phyloP scores from a whole-genome alignment of 148 eudicot species.

The Persicaria maculosa region DNA sequence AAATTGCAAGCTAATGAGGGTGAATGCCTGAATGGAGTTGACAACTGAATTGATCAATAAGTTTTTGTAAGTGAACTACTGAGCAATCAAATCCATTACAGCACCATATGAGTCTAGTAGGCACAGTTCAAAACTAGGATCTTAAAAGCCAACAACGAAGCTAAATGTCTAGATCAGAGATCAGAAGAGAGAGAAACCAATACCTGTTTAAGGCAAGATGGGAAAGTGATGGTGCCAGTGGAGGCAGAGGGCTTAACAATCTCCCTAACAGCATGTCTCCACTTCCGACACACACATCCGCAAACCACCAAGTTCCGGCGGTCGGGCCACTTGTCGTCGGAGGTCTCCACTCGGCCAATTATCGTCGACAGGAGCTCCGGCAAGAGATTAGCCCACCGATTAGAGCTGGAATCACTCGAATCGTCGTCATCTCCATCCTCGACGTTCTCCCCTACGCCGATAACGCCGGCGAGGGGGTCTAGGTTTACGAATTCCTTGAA shows the following conservation, averaged over 20 bases:
- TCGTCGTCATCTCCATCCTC: background rate
- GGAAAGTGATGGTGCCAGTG: slow-evolving; percentile 66
- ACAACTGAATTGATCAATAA: background rate
- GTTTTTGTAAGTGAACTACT: background rate
- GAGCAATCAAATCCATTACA: background rate
- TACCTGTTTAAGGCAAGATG: slow-evolving; percentile 84
- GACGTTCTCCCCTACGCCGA: background rate
- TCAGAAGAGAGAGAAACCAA: background rate
- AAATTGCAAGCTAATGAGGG: background rate
- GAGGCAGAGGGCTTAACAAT: slow-evolving; percentile 34
- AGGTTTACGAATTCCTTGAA: slow-evolving; percentile 21
- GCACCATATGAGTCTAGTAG: background rate
- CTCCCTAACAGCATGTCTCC: slow-evolving; percentile 60
- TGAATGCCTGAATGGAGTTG: background rate
- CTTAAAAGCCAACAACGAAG: background rate
- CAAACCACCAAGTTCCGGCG: slow-evolving; percentile 66
- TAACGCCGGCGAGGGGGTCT: slow-evolving; percentile 3
- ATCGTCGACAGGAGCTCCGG: slow-evolving; percentile 80
- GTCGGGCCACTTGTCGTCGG: slow-evolving; percentile 71
- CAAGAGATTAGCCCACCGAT: slow-evolving; percentile 49
- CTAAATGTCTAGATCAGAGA: background rate
- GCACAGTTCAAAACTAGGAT: background rate
- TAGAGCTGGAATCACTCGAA: slow-evolving; percentile 12
- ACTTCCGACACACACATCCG: slow-evolving; percentile 69
- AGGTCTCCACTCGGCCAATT: slow-evolving; percentile 53